Evolutionary conservation across 805 yeast genomes (phyloP), one percentile per base, ranked within the genome.

Genomic region (Saccharomycopsis malanga): DNA sequence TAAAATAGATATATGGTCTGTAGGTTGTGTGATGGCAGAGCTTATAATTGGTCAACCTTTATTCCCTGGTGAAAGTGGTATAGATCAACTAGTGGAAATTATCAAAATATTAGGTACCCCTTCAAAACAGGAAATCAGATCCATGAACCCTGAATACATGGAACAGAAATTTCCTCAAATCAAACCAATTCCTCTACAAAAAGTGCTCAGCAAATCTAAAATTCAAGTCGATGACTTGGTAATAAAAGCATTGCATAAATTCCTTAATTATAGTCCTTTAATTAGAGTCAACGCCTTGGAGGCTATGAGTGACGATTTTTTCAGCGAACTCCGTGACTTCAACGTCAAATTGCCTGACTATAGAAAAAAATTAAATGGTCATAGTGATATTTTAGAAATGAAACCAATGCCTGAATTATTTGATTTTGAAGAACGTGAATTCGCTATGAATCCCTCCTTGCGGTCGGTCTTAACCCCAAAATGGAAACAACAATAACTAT

Each of bases 11-110:
- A 79, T 93, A 41, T 93, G 98, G 98, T 86, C 96, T 12, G 87
- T 95, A 12, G 96, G 96, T 18, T 93, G 98, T 70, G 98, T 93
- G 20, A 88, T 93, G 87, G 98, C 98, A 3, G 98, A 93, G 67
- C 70, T 93, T 58, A 78, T 89, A 54, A 73, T 93, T 48, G 98
- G 98, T 15, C 97, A 88, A 63, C 98, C 98, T 12, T 70, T 93
- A 55, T 93, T 93, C 68, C 98, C 98, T 10, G 98, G 98, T 39
- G 98, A 93, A 63, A 81, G 89, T 51, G 98, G 98, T 34, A 91
- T 93, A 50, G 98, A 93, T 64, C 98, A 93, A 66, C 75, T 91
- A 58, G 98, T 91, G 17, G 98, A 91, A 65, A 91, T 91, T 57
- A 91, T 91, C 63, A 93, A 93, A 67, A 86, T 91, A 22, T 72